Base-by-base conservation (phyloP, 2,329 filamentous ascomycete species). In the Pseudogymnoascus sp. region DNA sequence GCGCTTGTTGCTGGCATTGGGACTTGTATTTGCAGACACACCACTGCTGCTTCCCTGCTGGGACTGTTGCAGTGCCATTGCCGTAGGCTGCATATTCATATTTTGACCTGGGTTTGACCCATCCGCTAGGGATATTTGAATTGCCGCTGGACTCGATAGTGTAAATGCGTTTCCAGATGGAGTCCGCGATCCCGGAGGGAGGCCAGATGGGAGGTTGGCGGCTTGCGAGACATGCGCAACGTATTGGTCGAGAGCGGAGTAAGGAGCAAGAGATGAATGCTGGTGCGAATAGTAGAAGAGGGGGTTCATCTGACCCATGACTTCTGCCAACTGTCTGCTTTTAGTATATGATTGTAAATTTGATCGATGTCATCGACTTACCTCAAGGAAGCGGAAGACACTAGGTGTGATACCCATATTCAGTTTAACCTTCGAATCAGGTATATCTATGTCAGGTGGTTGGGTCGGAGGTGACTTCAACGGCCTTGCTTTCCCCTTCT, bases 1-100 rank as follows among this genome's bases (percentile, higher is more conserved):
- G 35, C 75, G 70, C 65, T 76, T 76, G 64, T 72, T 75, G 64
- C 68, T 73, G 31, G 68, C 65, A 64, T 76, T 76, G 17, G 72
- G 72, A 60, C 71, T 73, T 4, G 86, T 88, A 74, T 87, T 88
- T 62, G 85, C 84, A 70, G 84, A 88, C 5, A 84, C 84, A 1
- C 84, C 85, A 71, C 85, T 87, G 71, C 77, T 84, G 33, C 85
- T 86, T 39, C 85, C 86, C 70, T 88, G 86, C 71, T 88, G 85
- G 71, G 85, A 88, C 66, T 84, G 83, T 71, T 88, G 85, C 64
- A 85, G 76, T 71, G 85, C 83, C 85, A 88, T 88, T 65, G 79
- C 79, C 21, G 85, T 85, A 60, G 84, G 83, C 71, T 85, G 83
- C 80, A 87, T 85, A 60, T 81, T 87, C 61, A 83, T 68, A 27